Percentiles rank a stretch among this genome's conserved stretches.
Evolutionary conservation across 176 grass and related monocot genomes (phyloP).

Genomic region (Dactylis glomerata): DNA sequence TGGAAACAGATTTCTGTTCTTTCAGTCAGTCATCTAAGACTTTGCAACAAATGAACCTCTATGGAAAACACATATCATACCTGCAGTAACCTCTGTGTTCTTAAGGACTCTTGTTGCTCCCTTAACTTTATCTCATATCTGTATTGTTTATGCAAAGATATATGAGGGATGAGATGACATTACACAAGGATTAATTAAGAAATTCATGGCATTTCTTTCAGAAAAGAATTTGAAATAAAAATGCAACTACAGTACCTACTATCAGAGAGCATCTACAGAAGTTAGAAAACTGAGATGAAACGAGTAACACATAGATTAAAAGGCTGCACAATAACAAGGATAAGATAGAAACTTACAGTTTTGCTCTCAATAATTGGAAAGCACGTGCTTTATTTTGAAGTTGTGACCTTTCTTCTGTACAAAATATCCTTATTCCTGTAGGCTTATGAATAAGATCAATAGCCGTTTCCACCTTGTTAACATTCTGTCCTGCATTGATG

Average conservation of each 20-base stretch:
- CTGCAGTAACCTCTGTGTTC: slow-evolving; percentile 90
- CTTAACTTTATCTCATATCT: slow-evolving; percentile 94
- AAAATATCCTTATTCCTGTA: slow-evolving; percentile 96
- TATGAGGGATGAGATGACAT: slow-evolving; percentile 17
- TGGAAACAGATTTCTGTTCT: slow-evolving; percentile 1
- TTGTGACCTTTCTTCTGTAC: slow-evolving; percentile 95
- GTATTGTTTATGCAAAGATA: slow-evolving; percentile 35
- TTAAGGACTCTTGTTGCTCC: slow-evolving; percentile 87
- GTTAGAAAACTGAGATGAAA: slow-evolving; percentile 1
- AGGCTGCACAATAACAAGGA: neutral
- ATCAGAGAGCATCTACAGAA: slow-evolving; percentile 20
- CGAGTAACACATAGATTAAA: neutral
- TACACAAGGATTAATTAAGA: slow-evolving; percentile 10
- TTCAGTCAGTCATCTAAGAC: neutral
- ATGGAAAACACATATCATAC: slow-evolving; percentile 37
- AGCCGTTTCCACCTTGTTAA: slow-evolving; percentile 99
- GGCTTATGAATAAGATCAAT: slow-evolving; percentile 95
- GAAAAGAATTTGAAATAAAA: neutral
- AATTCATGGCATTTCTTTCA: neutral
- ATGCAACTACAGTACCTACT: neutral
- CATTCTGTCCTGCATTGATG: slow-evolving; percentile 80
- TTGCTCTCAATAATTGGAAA: slow-evolving; percentile 92
- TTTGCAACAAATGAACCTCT: neutral
- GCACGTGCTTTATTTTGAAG: slow-evolving; percentile 88
- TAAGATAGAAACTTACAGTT: slow-evolving; percentile 70